These are phyloP conservation scores for Ceriops tagal DNA, from an alignment of 345 rosid genomes.

Conservation along the genomic window DNA sequence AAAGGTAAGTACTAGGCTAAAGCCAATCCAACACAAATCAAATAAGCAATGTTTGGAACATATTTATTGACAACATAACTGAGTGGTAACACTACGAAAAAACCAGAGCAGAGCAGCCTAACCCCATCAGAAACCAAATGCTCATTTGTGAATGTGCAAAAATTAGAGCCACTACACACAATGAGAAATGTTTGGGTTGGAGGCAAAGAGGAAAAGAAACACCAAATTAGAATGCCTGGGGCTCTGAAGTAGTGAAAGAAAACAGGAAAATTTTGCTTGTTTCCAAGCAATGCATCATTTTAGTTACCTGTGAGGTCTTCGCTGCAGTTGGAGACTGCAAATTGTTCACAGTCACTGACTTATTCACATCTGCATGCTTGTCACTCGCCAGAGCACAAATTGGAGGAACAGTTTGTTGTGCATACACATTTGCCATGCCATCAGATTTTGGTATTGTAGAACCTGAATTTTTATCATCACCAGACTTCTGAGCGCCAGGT, in stretches of 20 bases:
- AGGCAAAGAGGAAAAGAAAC: no score
- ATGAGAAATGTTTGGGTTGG: no score
- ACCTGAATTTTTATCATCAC: slow-evolving; percentile 27
- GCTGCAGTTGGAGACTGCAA: slow-evolving; percentile 38
- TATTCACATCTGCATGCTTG: slow-evolving; percentile 36
- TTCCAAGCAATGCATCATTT: slow-evolving; percentile 2
- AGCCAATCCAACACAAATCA: neutral
- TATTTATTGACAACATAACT: neutral
- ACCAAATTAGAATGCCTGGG: no score
- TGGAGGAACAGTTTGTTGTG: slow-evolving; percentile 37
- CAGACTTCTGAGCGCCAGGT: slow-evolving; percentile 32
- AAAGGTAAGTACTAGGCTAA: neutral
- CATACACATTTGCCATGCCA: slow-evolving; percentile 25
- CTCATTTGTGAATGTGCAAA: no score
- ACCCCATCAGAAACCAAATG: no score
- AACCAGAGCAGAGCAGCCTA: no score
- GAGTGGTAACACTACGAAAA: no score
- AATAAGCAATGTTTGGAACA: neutral
- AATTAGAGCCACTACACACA: no score
- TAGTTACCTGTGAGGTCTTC: slow-evolving; percentile 62
- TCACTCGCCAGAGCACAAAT: slow-evolving; percentile 55
- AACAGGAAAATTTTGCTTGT: neutral
- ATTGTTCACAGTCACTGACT: slow-evolving; percentile 30
- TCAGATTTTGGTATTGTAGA: slow-evolving; percentile 34
- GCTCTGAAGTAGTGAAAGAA: neutral